Evolutionary conservation across 768 basidiomycete species (phyloP).

Genomic region (Ramaria sp.): DNA sequence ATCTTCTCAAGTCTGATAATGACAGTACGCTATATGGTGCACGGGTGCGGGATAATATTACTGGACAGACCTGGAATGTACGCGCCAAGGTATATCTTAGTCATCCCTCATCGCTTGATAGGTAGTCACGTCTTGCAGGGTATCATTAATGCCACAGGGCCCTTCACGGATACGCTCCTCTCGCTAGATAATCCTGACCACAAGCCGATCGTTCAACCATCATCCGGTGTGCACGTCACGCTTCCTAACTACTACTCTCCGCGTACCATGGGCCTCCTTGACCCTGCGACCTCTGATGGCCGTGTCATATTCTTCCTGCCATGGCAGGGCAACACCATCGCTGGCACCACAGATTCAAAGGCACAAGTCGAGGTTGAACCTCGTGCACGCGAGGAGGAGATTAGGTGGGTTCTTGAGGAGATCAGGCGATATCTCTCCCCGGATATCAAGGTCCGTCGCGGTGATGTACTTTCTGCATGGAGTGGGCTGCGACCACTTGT

Average conservation of each 20-base stretch:
- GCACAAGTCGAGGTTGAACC: slow-evolving; percentile 66
- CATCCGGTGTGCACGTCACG: slow-evolving; percentile 91
- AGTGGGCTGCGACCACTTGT: slow-evolving; percentile 86
- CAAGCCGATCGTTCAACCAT: slow-evolving; percentile 83
- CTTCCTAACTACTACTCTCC: slow-evolving; percentile 97
- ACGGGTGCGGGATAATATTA: slow-evolving; percentile 68
- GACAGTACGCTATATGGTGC: slow-evolving; percentile 64
- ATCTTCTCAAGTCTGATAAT: slow-evolving; percentile 53
- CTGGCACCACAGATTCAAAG: slow-evolving; percentile 89
- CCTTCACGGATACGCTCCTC: slow-evolving; percentile 81
- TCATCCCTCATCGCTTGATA: background rate
- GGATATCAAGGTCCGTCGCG: slow-evolving; percentile 89
- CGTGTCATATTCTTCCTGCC: slow-evolving; percentile 99
- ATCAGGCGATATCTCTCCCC: slow-evolving; percentile 80
- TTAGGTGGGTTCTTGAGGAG: slow-evolving; percentile 94
- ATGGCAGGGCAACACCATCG: slow-evolving; percentile 97
- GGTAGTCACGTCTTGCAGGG: slow-evolving; percentile 36
- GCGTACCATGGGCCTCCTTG: slow-evolving; percentile 87
- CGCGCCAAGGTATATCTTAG: slow-evolving; percentile 51
- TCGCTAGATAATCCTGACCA: slow-evolving; percentile 68
- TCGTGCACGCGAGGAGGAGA: slow-evolving; percentile 82
- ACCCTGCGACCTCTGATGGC: slow-evolving; percentile 91
- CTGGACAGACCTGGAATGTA: slow-evolving; percentile 74
- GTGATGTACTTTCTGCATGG: slow-evolving; percentile 95
- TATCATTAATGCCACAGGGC: slow-evolving; percentile 94